phyloP scores from a whole-genome alignment of 2,329 filamentous ascomycete species.

The Talaromyces sp. region DNA sequence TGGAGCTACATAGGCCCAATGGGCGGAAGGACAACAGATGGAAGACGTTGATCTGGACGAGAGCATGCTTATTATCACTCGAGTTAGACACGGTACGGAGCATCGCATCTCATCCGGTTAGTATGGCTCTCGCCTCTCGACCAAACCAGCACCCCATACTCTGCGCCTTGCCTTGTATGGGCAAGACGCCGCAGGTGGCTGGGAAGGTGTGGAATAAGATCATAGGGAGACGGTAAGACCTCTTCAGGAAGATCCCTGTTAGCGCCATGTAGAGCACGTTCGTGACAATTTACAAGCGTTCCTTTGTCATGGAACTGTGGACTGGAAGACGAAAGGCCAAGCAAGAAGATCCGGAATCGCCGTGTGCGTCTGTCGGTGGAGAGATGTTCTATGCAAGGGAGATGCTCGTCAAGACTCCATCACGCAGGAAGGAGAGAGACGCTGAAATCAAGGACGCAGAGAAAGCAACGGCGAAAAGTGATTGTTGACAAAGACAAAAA shows the following conservation, averaged over 20 bases:
- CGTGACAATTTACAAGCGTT: background rate
- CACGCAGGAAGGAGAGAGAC: background rate
- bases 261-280: background rate
- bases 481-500: background rate
- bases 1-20: background rate
- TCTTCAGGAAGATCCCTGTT: conserved; percentile 6
- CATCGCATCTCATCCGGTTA: conserved; percentile 4
- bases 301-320: background rate
- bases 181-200: conserved; percentile 8
- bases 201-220: background rate
- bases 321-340: background rate
- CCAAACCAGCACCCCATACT: background rate
- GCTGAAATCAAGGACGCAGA: no score
- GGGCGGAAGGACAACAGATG: background rate
- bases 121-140: background rate
- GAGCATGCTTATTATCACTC: background rate
- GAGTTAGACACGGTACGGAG: background rate
- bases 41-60: background rate
- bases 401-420: background rate
- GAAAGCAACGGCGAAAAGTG: no score
- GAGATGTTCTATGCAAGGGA: background rate
- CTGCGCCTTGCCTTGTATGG: conserved; percentile 9
- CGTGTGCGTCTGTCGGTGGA: background rate
- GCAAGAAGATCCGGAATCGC: background rate
- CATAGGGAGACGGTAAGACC: background rate